Conservation (phyloP, 2,329 filamentous ascomycete species). For the Curvularia spicifera region DNA sequence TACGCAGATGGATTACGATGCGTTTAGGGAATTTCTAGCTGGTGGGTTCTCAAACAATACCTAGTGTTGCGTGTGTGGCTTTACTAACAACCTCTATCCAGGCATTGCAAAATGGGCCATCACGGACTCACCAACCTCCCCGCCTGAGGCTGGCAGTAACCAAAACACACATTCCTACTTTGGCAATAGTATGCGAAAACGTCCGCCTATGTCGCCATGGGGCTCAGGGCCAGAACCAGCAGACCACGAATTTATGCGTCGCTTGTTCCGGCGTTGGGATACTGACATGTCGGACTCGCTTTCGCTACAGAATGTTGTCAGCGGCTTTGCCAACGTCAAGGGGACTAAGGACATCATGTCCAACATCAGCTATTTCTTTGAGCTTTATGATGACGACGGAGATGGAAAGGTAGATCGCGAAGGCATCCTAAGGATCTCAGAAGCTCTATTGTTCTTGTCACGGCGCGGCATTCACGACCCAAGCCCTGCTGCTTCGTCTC, state of each 20-base stretch:
- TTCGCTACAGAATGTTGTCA: constrained; percentile 89
- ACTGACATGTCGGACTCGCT: constrained; percentile 76
- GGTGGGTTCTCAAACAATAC: constrained; percentile 39
- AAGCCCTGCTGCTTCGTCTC: constrained; percentile 67
- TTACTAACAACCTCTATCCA: constrained; percentile 24
- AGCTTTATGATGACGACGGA: constrained; percentile 90
- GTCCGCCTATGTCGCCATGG: constrained; percentile 60
- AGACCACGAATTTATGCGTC: constrained; percentile 91
- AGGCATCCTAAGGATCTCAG: constrained; percentile 92
- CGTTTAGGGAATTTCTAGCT: constrained; percentile 91
- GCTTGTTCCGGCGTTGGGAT: constrained; percentile 90
- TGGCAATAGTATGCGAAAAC: constrained; percentile 50
- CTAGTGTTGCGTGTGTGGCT: not conserved
- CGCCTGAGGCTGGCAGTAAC: constrained; percentile 58
- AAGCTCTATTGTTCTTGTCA: constrained; percentile 90
- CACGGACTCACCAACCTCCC: constrained; percentile 76
- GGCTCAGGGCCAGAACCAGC: constrained; percentile 73
- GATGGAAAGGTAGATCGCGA: constrained; percentile 94
- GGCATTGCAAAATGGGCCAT: constrained; percentile 92
- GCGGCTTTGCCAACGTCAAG: constrained; percentile 87
- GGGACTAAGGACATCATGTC: constrained; percentile 96
- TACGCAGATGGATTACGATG: constrained; percentile 95
- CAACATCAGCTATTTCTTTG: constrained; percentile 96
- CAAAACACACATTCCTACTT: constrained; percentile 66
- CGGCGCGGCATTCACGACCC: constrained; percentile 83